Conservation (phyloP, 1,284 basidiomycete species). For the Leccinum subrobustum region DNA sequence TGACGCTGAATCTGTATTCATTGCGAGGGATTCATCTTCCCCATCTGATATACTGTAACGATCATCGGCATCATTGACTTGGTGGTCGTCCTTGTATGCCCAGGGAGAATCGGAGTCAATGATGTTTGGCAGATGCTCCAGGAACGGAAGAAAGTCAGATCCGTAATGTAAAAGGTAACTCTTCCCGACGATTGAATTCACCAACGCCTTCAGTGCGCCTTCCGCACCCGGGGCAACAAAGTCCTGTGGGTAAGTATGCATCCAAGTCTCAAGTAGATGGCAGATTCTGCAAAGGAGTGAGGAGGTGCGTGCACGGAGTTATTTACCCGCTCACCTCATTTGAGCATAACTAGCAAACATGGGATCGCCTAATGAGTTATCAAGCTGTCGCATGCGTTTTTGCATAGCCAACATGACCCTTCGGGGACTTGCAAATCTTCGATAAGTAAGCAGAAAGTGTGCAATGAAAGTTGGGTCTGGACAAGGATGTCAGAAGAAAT, state of each 20-base stretch:
- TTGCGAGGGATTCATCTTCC: conserved; percentile 38
- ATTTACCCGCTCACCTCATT: conserved; percentile 56
- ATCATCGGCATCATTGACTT: conserved; percentile 62
- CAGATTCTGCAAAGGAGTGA: conserved; percentile 55
- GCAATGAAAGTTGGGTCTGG: conserved; percentile 72
- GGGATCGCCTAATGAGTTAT: conserved; percentile 68
- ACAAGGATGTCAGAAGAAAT: conserved; percentile 13
- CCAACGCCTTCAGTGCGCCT: conserved; percentile 68
- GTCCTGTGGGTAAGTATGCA: conserved; percentile 67
- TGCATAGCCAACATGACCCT: conserved; percentile 80
- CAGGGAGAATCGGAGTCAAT: conserved; percentile 66
- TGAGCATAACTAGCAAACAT: conserved; percentile 83
- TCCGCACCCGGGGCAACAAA: conserved; percentile 72
- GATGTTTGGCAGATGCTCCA: conserved; percentile 60
- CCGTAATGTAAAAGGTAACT: conserved; percentile 80
- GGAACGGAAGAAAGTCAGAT: conserved; percentile 73
- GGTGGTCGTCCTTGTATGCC: conserved; percentile 62
- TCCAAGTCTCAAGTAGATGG: conserved; percentile 72
- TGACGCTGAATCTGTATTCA: conserved; percentile 21
- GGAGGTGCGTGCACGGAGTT: conserved; percentile 5
- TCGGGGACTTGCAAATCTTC: conserved; percentile 73
- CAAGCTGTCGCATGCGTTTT: conserved; percentile 75
- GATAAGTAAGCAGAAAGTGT: conserved; percentile 78
- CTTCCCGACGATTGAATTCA: conserved; percentile 74
- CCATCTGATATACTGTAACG: conserved; percentile 51